Evolutionary conservation across 352 stramenopile species (phyloP).

Genomic region (Globisporangium mamillatum): DNA sequence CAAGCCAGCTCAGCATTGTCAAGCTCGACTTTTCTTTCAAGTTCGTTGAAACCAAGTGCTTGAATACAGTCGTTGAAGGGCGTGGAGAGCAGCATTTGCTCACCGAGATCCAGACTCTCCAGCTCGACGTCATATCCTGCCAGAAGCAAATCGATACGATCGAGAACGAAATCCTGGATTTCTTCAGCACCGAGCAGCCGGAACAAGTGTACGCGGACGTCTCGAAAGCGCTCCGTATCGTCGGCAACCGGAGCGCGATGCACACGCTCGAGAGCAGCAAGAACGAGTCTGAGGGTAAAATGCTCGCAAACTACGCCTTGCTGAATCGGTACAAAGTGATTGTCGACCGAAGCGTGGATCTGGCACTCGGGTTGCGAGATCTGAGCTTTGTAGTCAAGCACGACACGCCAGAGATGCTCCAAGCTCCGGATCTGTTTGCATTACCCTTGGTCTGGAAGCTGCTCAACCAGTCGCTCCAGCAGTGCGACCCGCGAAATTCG

Average conservation of each 20-base stretch:
- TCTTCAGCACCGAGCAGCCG: conserved; percentile 42
- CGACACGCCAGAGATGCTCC: background rate
- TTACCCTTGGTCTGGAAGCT: conserved; percentile 42
- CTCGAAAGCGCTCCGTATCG: conserved; percentile 49
- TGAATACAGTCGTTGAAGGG: conserved; percentile 34
- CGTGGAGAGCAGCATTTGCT: conserved; percentile 30
- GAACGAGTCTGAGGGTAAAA: conserved; percentile 33
- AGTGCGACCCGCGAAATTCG: conserved; percentile 9
- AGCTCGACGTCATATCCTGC: conserved; percentile 42
- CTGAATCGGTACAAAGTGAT: conserved; percentile 27
- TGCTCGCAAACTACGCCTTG: conserved; percentile 25
- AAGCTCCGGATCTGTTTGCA: background rate
- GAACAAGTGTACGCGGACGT: conserved; percentile 42
- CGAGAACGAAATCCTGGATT: conserved; percentile 62
- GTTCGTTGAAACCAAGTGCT: conserved; percentile 30
- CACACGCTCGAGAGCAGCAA: conserved; percentile 47
- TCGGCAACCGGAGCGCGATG: conserved; percentile 52
- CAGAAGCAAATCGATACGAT: conserved; percentile 55
- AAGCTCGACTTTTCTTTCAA: conserved; percentile 37
- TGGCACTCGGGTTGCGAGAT: conserved; percentile 33
- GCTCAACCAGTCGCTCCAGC: conserved; percentile 20
- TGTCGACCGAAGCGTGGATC: conserved; percentile 33
- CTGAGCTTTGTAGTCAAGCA: conserved; percentile 14
- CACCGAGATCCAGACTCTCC: conserved; percentile 47
- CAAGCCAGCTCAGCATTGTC: conserved; percentile 42